Evolutionary conservation across 768 basidiomycete species (phyloP), one percentile per base, ranked within the genome.

Genomic region (Epithele typhae): DNA sequence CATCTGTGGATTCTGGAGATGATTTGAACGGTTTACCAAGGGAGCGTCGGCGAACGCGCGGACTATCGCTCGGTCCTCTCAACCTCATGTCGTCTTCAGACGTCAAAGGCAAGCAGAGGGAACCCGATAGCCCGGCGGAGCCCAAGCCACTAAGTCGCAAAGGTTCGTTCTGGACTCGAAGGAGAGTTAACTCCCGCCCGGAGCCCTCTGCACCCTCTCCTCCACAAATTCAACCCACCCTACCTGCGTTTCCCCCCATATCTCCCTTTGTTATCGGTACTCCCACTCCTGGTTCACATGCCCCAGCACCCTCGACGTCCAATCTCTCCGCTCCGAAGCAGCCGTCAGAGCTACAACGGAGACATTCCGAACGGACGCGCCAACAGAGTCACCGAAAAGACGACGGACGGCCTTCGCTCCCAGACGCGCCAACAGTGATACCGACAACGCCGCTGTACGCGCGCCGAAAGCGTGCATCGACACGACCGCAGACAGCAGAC

Each of bases 151-250:
- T 83, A 25, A 64, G 73, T 10, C 77, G 82, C 41, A 79, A 78
- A 60, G 57, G 79, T 9, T 87, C 86, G 5, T 86, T 87, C 56
- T 87, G 84, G 84, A 63, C 62, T 1, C 75, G 77, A 48, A 81
- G 71, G 64, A 72, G 77, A 48, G 50, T 62, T 14, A 53, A 61
- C 19, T 59, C 62, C 8, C 59, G 51, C 2, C 46, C 57, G 2
- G 48, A 58, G 9, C 10, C 61, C 24, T 17, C 64, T 39, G 48
- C 60, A 43, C 42, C 50, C 37, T 43, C 64, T 43, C 56, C 65
- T 14, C 48, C 62, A 37, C 63, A 68, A 30, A 41, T 43, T 32
- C 51, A 51, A 58, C 68, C 23, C 56, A 46, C 66, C 1, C 65
- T 75, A 25, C 71, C 70, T 21, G 54, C 63, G 14, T 51, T 74